Evolutionary conservation across 306 rosid species (phyloP).

Genomic region (Rosa persica): DNA sequence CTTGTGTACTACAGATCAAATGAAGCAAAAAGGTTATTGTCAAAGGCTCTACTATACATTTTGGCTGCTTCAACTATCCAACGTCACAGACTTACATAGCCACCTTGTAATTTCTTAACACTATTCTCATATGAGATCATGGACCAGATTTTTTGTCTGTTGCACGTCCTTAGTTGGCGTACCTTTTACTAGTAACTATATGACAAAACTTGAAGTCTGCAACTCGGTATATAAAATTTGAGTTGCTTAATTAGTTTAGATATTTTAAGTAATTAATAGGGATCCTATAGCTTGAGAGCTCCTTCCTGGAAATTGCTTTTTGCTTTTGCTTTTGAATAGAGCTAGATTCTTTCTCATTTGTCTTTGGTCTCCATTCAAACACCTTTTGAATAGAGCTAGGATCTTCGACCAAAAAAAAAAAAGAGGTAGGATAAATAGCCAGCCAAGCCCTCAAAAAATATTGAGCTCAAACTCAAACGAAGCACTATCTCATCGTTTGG

Average conservation of each 20-base stretch:
- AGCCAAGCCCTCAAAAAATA: slow-evolving; percentile 5
- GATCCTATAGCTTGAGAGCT: not conserved
- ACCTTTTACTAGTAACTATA: not conserved
- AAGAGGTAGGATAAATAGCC: slow-evolving; percentile 41
- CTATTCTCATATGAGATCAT: not conserved
- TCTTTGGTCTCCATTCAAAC: slow-evolving; percentile 32
- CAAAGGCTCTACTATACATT: not conserved
- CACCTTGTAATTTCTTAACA: not conserved
- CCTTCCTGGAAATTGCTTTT: slow-evolving; percentile 41
- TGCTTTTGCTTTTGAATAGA: slow-evolving; percentile 31
- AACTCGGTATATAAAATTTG: not conserved
- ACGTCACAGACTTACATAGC: not conserved
- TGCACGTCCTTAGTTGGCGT: not conserved
- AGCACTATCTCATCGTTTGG: not conserved
- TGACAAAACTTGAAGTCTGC: slow-evolving; percentile 10
- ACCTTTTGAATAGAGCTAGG: slow-evolving; percentile 13
- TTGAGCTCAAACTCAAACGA: not conserved
- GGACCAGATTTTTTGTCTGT: slow-evolving; percentile 11
- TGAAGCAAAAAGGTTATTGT: not conserved
- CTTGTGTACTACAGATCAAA: not conserved
- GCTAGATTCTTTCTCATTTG: not conserved
- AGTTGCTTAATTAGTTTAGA: not conserved
- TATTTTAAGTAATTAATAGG: not conserved
- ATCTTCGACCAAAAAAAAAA: too few relatives aligned
- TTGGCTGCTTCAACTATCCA: slow-evolving; percentile 5